Base-by-base conservation (phyloP, 208 protist genomes). In the Wallacemonas sp. region DNA sequence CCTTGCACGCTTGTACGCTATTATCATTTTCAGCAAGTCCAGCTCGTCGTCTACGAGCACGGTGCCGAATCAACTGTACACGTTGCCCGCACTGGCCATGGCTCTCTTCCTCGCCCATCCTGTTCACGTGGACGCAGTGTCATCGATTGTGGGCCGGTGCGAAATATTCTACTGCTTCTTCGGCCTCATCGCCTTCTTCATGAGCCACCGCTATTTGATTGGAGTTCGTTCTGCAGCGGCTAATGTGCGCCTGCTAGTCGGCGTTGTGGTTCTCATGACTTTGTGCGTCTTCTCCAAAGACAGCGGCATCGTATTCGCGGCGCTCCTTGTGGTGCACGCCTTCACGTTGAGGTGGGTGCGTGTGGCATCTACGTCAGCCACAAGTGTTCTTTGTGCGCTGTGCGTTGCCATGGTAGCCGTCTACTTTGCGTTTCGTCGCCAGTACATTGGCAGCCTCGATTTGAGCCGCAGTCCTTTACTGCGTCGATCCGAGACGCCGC, bases 101-200 rank as follows among this genome's bases (percentile, higher is more conserved):
- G 42, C 78, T 17, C 72, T 96, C 8, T 96, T 88, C 60, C 66
- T 84, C 44, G 77, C 80, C 24, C 91, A 97, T 68, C 91, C 91
- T 1, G 85, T 93, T 19, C 91, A 97, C 75, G 82, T 80, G n/a
- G 91, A 97, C n/a, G 70, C 87, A 33, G 88, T 97, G 22, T 85
- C 84, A 2, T 82, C 79, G 19, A 83, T 95, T 60, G 91, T 97
- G 15, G 88, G 91, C 1, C 68, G 91, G 2, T 82, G 84, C 22
- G 91, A 96, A 58, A 62, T 88, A 12, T 62, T 95, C 26, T 94
- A 70, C 68, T 84, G 70, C 62, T 64, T 88, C 33, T 85, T 88
- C 66, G 84, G 78, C 31, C 72, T 90, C 42, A 34, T 77, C 19
- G 73, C 76, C 6, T 75, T 89, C 47, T 79, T 86, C 30, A 54